Base-by-base conservation (phyloP, 306 rosid species). In the Pyrus communis region DNA sequence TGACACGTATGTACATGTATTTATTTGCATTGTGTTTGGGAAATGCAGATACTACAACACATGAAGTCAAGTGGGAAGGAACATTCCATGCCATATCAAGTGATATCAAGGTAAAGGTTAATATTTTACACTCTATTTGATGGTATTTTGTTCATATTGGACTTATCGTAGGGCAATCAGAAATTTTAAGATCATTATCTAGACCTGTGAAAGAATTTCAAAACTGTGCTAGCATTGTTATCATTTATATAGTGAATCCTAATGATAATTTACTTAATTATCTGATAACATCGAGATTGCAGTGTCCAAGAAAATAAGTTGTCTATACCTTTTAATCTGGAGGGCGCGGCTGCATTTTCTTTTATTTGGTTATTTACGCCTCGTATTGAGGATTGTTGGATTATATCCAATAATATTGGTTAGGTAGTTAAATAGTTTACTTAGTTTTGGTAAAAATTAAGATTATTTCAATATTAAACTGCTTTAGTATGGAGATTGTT, bases 21-120 rank as follows among this genome's bases (percentile, higher is more conserved):
- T 66, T 81, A 46, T 60, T 55, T 28, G 35, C 65, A 40, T 79
- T 73, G 27, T 76, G 21, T 73, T 52, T 67, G 84, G 11, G 72
- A 66, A 74, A 81, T 84, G 84, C 89, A 96, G 99, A 96, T 96
- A 86, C 80, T 96, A 55, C 99, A 93, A 84, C 98, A 96, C 83
- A 96, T 96, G 99, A 93, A 93, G 85, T 91, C 98, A 14, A 96
- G 99, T 62, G 98, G 99, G 77, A 96, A 96, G 88, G 99, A 96
- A 67, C 87, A 91, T 81, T 93, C 99, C 74, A 96, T 96, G 99
- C 98, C 99, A 27, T 96, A 88, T 79, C 98, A 93, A 91, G 99
- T 96, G 75, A 96, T 96, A 78, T 96, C 99, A 74, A 91, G 99
- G 99, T 96, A 83, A 74, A 42, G 19, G 46, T 49, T 63, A 13